Base-by-base conservation (phyloP, 371 early-diverging fungal genomes). In the Batrachochytrium dendrobatidis region DNA sequence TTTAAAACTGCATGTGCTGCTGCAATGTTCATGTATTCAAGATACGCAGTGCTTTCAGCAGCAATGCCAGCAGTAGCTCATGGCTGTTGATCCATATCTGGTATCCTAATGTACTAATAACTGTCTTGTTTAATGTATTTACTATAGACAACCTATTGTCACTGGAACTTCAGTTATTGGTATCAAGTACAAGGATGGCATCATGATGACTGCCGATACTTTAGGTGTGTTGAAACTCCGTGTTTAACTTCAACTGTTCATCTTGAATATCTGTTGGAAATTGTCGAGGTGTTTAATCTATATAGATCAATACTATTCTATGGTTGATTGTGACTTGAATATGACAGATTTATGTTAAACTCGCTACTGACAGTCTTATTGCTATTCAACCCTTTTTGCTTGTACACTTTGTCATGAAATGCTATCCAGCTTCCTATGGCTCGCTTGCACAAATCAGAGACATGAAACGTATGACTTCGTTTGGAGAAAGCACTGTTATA, bases 81-180 rank as follows among this genome's bases (percentile, higher is more conserved):
- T n/a, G n/a, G n/a, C n/a, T n/a, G n/a, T n/a, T n/a, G n/a, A n/a
- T n/a, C n/a, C n/a, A n/a, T n/a, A n/a, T n/a, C n/a, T n/a, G n/a
- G n/a, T n/a, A n/a, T n/a, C n/a, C n/a, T n/a, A n/a, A n/a, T n/a
- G n/a, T n/a, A n/a, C n/a, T n/a, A n/a, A n/a, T n/a, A n/a, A n/a
- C n/a, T n/a, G n/a, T n/a, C n/a, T n/a, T n/a, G n/a, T n/a, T n/a
- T n/a, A n/a, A n/a, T n/a, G n/a, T n/a, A n/a, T n/a, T n/a, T n/a
- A n/a, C n/a, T 45, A 10, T 31, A 65, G 69, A 46, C 75, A 77
- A 61, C 98, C 98, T 33, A 80, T 94, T 53, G 92, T 98, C 3
- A 95, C 95, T 18, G 97, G 97, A 68, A 94, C 95, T n/a, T 95
- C 97, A 30, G 89, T 96, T 35, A 70, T 98, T 48, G 98, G 88